Evolutionary conservation across 2,329 filamentous ascomycete species (phyloP).

Genomic region (Pseudogymnoascus sp.): DNA sequence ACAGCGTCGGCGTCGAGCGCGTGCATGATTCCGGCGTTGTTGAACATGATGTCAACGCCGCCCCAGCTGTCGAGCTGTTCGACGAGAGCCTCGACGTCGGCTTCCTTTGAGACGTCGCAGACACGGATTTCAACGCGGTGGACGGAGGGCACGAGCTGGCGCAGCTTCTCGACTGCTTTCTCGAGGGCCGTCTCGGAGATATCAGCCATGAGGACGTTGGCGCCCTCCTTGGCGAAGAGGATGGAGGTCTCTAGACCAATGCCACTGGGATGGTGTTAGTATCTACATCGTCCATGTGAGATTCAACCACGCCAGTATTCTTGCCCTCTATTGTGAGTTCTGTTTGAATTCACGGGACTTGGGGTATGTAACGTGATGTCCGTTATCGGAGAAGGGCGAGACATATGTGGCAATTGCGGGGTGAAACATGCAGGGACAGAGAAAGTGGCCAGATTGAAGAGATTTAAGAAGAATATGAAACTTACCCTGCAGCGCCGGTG

Average conservation of each 20-base stretch:
- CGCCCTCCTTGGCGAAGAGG: slow-evolving; percentile 64
- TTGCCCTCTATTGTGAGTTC: neutral
- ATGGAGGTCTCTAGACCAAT: slow-evolving; percentile 70
- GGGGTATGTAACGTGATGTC: neutral
- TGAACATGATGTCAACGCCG: slow-evolving; percentile 68
- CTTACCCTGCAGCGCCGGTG: slow-evolving; percentile 62
- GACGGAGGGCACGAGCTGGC: slow-evolving; percentile 45
- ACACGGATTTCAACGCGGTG: slow-evolving; percentile 43
- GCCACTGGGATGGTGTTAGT: slow-evolving; percentile 39
- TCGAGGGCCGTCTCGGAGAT: slow-evolving; percentile 58
- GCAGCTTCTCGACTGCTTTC: slow-evolving; percentile 51
- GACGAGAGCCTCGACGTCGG: slow-evolving; percentile 53
- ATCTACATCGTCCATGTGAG: neutral
- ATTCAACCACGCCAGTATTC: neutral
- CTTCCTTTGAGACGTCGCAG: slow-evolving; percentile 63
- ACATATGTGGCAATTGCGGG: neutral
- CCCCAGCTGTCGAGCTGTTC: slow-evolving; percentile 59
- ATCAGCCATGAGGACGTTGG: slow-evolving; percentile 62
- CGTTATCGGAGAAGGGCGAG: neutral
- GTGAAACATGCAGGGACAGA: neutral
- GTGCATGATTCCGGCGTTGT: slow-evolving; percentile 77
- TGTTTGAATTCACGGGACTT: neutral
- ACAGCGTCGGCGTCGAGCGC: slow-evolving; percentile 55
- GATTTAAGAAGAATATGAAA: slow-evolving; percentile 14
- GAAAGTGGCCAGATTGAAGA: neutral